Conservation (phyloP, 2,329 filamentous ascomycete species). For the Pezicula radicicola region DNA sequence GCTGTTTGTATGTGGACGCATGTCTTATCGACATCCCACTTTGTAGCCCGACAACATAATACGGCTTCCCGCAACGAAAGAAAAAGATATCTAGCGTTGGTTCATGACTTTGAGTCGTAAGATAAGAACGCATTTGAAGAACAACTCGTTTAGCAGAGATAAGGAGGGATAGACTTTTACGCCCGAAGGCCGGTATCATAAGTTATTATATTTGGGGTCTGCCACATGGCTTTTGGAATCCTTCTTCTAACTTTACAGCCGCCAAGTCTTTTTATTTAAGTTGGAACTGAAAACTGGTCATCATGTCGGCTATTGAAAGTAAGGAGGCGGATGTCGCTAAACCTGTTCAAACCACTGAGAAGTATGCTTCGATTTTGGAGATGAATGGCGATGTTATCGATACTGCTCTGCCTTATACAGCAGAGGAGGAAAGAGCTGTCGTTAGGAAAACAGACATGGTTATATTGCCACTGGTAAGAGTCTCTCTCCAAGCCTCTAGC, state of each 20-base stretch:
- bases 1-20: background rate
- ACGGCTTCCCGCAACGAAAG: no score
- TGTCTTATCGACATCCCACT: background rate
- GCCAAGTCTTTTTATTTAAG: no score
- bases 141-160: no score
- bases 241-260: no score
- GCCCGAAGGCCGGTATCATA: no score
- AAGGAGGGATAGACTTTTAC: no score
- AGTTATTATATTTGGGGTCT: no score
- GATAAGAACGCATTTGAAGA: no score
- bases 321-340: background rate
- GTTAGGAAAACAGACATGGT: constrained; percentile 31
- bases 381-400: background rate
- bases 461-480: constrained; percentile 28
- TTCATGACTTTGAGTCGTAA: no score
- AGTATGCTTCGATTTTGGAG: background rate
- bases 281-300: background rate
- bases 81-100: no score
- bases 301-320: background rate
- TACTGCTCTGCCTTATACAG: constrained; percentile 14
- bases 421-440: constrained; percentile 30
- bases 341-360: background rate
- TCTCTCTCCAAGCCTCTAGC: background rate
- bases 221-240: no score
- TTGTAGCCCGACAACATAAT: background rate